Evolutionary conservation across 2,329 filamentous ascomycete genomes (phyloP).

Genomic region (Colletotrichum brevisporum): DNA sequence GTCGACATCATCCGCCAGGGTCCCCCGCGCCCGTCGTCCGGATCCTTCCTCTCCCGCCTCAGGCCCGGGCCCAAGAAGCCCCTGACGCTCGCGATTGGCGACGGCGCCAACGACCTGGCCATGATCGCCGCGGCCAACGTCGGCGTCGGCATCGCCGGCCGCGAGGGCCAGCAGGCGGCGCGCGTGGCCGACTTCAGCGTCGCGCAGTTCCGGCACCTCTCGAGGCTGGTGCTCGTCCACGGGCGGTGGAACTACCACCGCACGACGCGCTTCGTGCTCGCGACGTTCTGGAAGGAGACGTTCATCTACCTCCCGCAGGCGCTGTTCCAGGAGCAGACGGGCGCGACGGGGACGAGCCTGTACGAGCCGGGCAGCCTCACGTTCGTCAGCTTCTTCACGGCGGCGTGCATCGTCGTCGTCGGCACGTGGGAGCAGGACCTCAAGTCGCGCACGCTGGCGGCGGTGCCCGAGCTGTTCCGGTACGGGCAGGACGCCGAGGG

Average conservation of each 20-base stretch:
- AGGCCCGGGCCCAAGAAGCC: constrained; percentile 54
- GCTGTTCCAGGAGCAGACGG: constrained; percentile 84
- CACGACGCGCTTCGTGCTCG: constrained; percentile 90
- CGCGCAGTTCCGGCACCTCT: constrained; percentile 89
- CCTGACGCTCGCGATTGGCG: constrained; percentile 90
- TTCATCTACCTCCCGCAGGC: constrained; percentile 90
- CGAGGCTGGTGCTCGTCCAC: constrained; percentile 86
- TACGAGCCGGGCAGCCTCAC: constrained; percentile 90
- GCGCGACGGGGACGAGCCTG: constrained; percentile 92
- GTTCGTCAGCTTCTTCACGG: constrained; percentile 97
- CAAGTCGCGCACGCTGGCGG: constrained; percentile 83
- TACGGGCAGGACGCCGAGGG: constrained; percentile 81
- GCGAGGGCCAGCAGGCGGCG: constrained; percentile 91
- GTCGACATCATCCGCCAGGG: constrained; percentile 84
- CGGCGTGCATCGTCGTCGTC: constrained; percentile 86
- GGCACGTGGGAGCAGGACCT: constrained; percentile 97
- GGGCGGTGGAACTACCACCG: constrained; percentile 92
- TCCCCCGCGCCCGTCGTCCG: constrained; percentile 68
- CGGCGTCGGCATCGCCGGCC: constrained; percentile 91
- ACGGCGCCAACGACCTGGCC: constrained; percentile 93
- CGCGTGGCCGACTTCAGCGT: constrained; percentile 93
- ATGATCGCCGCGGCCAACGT: constrained; percentile 93
- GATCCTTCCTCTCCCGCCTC: constrained; percentile 54
- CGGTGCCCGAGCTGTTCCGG: constrained; percentile 90
- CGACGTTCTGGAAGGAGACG: constrained; percentile 91